Conservation (phyloP, 2,329 filamentous ascomycete genomes). For the Apiospora sp. region DNA sequence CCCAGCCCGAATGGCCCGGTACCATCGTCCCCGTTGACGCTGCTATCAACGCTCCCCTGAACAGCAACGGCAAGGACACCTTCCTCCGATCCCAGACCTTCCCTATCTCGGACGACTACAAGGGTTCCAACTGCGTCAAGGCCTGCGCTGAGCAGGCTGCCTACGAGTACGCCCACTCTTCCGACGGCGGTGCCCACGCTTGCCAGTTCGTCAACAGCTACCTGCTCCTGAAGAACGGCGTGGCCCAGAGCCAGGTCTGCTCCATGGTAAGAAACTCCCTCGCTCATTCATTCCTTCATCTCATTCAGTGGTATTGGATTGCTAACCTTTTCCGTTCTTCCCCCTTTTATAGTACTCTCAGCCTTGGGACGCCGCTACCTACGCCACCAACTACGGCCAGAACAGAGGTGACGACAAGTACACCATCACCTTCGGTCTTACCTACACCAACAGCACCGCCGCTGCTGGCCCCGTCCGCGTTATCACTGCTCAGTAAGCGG, state of each 20-base stretch:
- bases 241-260: conserved; percentile 47
- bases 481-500: background rate
- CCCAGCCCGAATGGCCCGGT: background rate
- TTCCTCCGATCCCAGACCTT: conserved; percentile 34
- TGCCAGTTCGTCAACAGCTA: conserved; percentile 48
- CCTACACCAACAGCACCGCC: conserved; percentile 4
- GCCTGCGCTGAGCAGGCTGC: conserved; percentile 32
- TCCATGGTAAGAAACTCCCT: conserved; percentile 33
- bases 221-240: conserved; percentile 47
- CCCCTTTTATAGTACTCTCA: background rate
- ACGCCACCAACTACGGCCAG: conserved; percentile 23
- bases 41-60: conserved; percentile 31
- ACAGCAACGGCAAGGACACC: conserved; percentile 28
- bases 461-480: too few species aligned
- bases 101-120: conserved; percentile 28
- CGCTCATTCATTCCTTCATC: background rate
- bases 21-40: conserved; percentile 27
- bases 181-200: conserved; percentile 12
- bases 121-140: conserved; percentile 29
- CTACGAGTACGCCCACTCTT: conserved; percentile 29
- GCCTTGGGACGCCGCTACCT: background rate
- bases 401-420: conserved; percentile 6
- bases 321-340: background rate
- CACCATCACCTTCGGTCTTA: conserved; percentile 20
- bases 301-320: too few species aligned